Base-by-base conservation (phyloP, 2,329 filamentous ascomycete species). In the Boeremia exigua region DNA sequence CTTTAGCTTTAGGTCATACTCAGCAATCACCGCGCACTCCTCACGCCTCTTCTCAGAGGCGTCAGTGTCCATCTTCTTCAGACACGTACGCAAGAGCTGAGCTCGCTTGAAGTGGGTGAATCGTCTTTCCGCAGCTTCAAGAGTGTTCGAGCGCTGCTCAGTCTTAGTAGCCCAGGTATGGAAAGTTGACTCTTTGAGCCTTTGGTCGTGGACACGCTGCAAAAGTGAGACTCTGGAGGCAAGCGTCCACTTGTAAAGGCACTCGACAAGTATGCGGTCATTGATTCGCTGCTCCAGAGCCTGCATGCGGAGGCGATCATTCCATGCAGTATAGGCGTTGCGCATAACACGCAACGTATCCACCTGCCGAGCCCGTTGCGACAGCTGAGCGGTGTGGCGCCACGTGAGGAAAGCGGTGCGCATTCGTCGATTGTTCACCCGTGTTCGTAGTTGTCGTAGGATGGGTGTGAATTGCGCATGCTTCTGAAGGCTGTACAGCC, bases 201-300 rank as follows among this genome's bases (percentile, higher is more conserved):
- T 67, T 6, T 65, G 61, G 19, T 72, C 55, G n/a, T 71, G 69
- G 15, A 77, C 70, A 14, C 79, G 73, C 33, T 69, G 66, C 53
- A 79, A 78, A 4, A 79, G 67, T 3, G 72, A 72, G 6, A 75
- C 67, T 33, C 79, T 69, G 17, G 77, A 80, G 30, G 81, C 79
- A 28, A 88, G 65, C n/a, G 83, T 79, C 86, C 85, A 88, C 69
- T 80, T 85, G 69, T 86, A 87, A 58, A 88, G 75, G 6, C 77
- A 72, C 64, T 88, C 81, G 28, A 83, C 73, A 37, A 84, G 75
- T 36, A 87, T 61, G 3, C 86, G 80, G 59, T 84, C 80, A 59
- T 87, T 79, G 43, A 87, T 83, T 12, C 79, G 81, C 17, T 79
- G 75, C 44, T 73, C 75, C 2, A 88, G 71, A 14, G 80, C 80